Conservation (phyloP, 2,329 filamentous ascomycete species). For the Monilinia vaccinii-corymbosi region DNA sequence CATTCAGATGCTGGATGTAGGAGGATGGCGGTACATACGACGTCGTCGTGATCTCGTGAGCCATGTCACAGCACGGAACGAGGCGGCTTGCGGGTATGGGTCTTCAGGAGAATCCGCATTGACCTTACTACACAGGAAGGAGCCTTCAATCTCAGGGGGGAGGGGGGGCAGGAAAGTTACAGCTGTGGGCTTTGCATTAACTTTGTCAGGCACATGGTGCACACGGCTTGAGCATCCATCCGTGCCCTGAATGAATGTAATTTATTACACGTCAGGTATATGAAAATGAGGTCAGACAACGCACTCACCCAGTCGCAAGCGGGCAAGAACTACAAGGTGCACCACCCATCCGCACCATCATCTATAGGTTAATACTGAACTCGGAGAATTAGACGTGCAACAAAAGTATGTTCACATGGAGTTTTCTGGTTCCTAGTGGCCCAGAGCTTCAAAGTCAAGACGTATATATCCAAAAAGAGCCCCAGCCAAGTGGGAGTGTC, state of each 20-base stretch:
- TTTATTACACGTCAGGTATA: neutral
- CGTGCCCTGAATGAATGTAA: neutral
- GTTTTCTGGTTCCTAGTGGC: neutral
- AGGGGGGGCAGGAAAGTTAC: neutral
- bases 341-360: no score
- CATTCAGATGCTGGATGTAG: neutral
- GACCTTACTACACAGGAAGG: neutral
- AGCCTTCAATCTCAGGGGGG: neutral
- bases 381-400: constrained; percentile 10
- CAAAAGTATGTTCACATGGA: neutral
- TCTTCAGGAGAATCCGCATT: neutral
- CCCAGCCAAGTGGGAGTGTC: neutral
- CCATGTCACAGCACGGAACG: neutral
- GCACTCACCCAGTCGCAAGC: neutral
- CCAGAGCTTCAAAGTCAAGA: neutral
- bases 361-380: neutral
- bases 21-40: neutral
- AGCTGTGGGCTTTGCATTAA: neutral
- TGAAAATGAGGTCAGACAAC: neutral
- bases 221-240: neutral
- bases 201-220: neutral
- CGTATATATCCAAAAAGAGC: neutral
- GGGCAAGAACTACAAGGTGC: neutral
- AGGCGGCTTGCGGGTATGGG: neutral
- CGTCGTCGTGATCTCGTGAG: no score